These are phyloP conservation scores for Polymyxa betae DNA, from an alignment of 208 protist genomes.

Conservation along the genomic window DNA sequence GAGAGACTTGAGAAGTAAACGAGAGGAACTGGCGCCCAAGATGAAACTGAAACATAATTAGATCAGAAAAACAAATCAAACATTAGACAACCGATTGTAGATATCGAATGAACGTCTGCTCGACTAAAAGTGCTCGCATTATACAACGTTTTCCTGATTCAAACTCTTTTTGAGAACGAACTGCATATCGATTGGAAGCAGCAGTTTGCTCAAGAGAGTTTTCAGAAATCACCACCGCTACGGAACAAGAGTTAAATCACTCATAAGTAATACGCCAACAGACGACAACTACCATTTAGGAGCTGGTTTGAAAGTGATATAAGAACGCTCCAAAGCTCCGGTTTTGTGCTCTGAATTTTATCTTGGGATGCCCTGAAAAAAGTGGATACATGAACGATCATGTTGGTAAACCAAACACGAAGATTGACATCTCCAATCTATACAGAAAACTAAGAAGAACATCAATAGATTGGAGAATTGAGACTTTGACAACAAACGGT, in stretches of 20 bases:
- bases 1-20: neutral
- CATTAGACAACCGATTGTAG: neutral
- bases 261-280: conserved; percentile 20
- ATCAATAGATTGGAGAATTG: neutral
- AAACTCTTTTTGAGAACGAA: neutral
- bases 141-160: neutral
- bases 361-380: neutral
- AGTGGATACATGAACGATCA: neutral
- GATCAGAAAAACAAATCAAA: neutral
- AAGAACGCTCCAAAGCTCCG: conserved; percentile 31
- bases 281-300: neutral
- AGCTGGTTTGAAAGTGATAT: conserved; percentile 1
- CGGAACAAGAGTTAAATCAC: neutral
- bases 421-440: neutral
- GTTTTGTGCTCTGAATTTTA: neutral
- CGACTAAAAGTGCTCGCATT: neutral
- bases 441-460: neutral
- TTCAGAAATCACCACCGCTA: neutral
- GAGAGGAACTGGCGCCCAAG: neutral
- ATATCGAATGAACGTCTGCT: conserved; percentile 9
- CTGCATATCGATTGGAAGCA: neutral
- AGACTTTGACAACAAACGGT: no score
- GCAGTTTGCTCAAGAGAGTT: neutral
- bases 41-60: neutral
- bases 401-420: neutral